Evolutionary conservation across 345 rosid species (phyloP), one percentile per base, ranked within the genome.

Genomic region (Acer campestre): DNA sequence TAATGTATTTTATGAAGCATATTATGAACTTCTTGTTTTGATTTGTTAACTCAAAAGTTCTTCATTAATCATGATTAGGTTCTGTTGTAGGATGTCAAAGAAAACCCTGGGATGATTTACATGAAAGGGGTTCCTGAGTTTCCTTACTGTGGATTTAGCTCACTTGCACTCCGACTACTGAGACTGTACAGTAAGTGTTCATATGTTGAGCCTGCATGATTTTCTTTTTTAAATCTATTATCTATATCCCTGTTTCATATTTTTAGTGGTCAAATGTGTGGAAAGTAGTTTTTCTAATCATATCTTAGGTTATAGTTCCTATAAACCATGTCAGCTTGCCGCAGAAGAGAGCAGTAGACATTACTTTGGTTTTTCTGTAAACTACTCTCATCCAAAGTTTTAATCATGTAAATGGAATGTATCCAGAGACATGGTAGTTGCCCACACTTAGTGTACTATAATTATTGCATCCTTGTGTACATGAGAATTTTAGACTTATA

Each of bases 101-200:
- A 88, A 16, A 89, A 96, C 51, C 98, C 97, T 22, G 93, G 92
- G 68, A 91, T 96, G 95, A 81, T 96, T 40, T 96, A 91, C 89
- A 96, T 94, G 97, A 94, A 96, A 87, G 99, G 98, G 72, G 88
- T 90, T 51, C 98, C 98, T 62, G 98, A 94, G 64, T 68, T 81
- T 85, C 99, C 97, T 83, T 97, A 90, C 77, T 96, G 98, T 83
- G 98, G 98, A 68, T 96, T 94, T 85, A 96, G 99, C 82, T 88
- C 98, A 2, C 83, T 92, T 61, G 99, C 99, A 18, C 94, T 94
- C 8, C 89, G 93, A 80, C 93, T 94, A 10, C 78, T 96, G 82
- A 87, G 88, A 25, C 93, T 87, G 3, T 92, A 96, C 78, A 81
- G 99, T 94, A 86, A 85, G 98, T 80, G 53, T 63, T 72, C 16